phyloP scores from a whole-genome alignment of 805 yeast genomes.

The Cyberlindnera veronae region DNA sequence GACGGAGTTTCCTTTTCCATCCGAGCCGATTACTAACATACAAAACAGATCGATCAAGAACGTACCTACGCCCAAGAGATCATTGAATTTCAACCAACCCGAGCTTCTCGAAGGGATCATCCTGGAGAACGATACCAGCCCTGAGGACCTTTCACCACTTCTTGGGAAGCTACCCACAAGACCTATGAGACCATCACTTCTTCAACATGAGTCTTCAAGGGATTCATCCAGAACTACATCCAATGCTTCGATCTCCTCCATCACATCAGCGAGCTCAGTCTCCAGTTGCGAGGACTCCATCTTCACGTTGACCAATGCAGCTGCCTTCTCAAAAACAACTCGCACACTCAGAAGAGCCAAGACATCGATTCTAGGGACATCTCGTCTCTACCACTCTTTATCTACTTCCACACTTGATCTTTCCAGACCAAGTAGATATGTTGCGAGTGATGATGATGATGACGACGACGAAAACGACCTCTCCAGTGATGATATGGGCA shows the following conservation, averaged over 20 bases:
- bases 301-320: slow-evolving; percentile 5
- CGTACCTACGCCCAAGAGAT: slow-evolving; percentile 21
- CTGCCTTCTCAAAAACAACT: slow-evolving; percentile 9
- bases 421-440: slow-evolving; percentile 4
- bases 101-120: slow-evolving; percentile 8
- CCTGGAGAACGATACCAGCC: slow-evolving; percentile 1
- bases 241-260: slow-evolving; percentile 22
- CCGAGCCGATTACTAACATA: slow-evolving; percentile 6
- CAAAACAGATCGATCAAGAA: slow-evolving; percentile 4
- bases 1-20: neutral
- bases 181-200: slow-evolving; percentile 10
- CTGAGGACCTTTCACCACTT: slow-evolving; percentile 10
- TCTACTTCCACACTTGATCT: slow-evolving; percentile 22
- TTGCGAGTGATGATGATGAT: slow-evolving; percentile 10
- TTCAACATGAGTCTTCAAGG: slow-evolving; percentile 13
- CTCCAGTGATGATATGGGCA: slow-evolving; percentile 8
- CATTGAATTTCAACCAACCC: slow-evolving; percentile 13
- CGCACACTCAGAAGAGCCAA: slow-evolving; percentile 21
- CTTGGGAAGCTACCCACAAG: slow-evolving; percentile 3
- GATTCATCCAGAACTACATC: slow-evolving; percentile 22
- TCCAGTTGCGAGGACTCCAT: slow-evolving; percentile 21
- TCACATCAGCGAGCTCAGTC: slow-evolving; percentile 23
- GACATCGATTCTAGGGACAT: slow-evolving; percentile 15
- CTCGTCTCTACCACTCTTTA: slow-evolving; percentile 18
- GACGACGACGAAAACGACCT: slow-evolving; percentile 8